Evolutionary conservation across 306 rosid genomes (phyloP).

Genomic region (Hippophae gyantsensis): DNA sequence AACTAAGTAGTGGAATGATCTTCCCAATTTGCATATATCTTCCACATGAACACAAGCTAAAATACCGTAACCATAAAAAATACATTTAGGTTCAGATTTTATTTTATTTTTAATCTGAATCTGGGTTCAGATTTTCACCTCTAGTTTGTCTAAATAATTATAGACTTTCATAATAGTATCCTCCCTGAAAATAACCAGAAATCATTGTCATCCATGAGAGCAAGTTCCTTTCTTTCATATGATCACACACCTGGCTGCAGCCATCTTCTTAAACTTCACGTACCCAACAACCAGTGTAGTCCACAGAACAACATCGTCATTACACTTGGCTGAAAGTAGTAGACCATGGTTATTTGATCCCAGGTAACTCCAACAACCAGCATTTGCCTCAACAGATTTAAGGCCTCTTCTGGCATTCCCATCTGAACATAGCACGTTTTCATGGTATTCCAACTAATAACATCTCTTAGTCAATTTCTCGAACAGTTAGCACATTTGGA

Average conservation of each 20-base stretch:
- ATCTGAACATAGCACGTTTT: slow-evolving; percentile 17
- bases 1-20: slow-evolving; percentile 18
- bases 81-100: slow-evolving; percentile 11
- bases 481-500: slow-evolving; percentile 9
- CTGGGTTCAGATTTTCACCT: slow-evolving; percentile 1
- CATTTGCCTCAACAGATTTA: slow-evolving; percentile 18
- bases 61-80: slow-evolving; percentile 15
- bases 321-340: slow-evolving; percentile 20
- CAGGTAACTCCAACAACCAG: slow-evolving; percentile 3
- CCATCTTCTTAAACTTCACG: slow-evolving; percentile 11
- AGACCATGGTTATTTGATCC: slow-evolving; percentile 19
- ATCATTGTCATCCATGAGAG: slow-evolving; percentile 25
- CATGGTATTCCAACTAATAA: slow-evolving; percentile 27
- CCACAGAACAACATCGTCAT: slow-evolving; percentile 16
- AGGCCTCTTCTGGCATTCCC: slow-evolving; percentile 21
- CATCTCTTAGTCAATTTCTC: slow-evolving; percentile 15
- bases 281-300: slow-evolving; percentile 21
- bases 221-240: slow-evolving; percentile 19
- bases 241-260: slow-evolving; percentile 16
- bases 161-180: slow-evolving; percentile 9
- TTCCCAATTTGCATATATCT: slow-evolving; percentile 1
- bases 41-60: slow-evolving; percentile 16
- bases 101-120: too few species aligned
- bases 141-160: slow-evolving; percentile 20
- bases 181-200: slow-evolving; percentile 22